Evolutionary conservation across 2,329 filamentous ascomycete genomes (phyloP).

Genomic region (Sporothrix schenckii): DNA sequence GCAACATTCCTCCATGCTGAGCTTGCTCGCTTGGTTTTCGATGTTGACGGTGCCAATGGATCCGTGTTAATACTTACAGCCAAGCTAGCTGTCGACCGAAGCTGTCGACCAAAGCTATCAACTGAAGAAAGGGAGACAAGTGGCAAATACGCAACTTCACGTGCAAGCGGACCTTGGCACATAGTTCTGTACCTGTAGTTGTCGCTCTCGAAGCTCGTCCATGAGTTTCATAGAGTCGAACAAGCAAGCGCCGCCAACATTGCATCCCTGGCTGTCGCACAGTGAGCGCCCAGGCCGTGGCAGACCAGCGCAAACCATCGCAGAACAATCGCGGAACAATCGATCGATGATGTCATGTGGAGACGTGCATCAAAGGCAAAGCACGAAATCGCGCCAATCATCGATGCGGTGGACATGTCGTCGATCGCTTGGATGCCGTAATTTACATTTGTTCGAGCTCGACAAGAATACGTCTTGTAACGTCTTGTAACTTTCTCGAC

Average conservation of each 20-base stretch:
- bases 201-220: not conserved
- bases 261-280: not conserved
- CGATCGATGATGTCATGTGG: constrained; percentile 25
- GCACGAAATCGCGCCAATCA: not conserved
- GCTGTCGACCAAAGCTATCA: not conserved
- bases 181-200: not conserved
- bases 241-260: not conserved
- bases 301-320: not conserved
- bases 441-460: not conserved
- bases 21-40: not conserved
- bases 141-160: not conserved
- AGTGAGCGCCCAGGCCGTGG: constrained; percentile 9
- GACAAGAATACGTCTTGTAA: no score
- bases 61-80: not conserved
- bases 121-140: not conserved
- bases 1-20: not conserved
- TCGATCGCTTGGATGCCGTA: not conserved
- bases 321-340: not conserved
- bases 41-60: not conserved
- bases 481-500: no score
- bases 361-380: not conserved
- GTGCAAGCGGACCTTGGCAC: not conserved
- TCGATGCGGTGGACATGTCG: not conserved
- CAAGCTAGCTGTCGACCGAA: not conserved
- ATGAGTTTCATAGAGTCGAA: no score